Evolutionary conservation across 1,139 yeast species (phyloP).

Genomic region (Lodderomyces elongisporus): DNA sequence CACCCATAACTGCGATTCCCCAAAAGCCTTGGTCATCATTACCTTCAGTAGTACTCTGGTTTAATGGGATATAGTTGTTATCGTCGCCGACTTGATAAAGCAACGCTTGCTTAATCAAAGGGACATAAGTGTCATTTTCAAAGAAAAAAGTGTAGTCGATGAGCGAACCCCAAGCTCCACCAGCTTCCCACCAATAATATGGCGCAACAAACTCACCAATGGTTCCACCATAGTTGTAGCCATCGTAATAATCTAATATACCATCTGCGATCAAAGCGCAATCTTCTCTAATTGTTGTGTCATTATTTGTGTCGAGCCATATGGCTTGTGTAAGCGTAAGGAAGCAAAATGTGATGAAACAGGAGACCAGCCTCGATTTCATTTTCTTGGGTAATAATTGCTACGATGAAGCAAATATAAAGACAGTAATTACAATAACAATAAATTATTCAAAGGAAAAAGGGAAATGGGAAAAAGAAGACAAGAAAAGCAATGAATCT

Average conservation of each 20-base stretch:
- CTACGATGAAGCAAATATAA: not conserved
- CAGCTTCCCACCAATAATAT: conserved; percentile 95
- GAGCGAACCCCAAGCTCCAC: conserved; percentile 79
- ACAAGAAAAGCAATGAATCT: not conserved
- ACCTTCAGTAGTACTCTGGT: conserved; percentile 76
- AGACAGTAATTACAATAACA: not conserved
- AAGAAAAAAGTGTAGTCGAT: conserved; percentile 64
- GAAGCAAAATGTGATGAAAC: conserved; percentile 1
- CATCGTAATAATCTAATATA: conserved; percentile 67
- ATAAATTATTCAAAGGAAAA: not conserved
- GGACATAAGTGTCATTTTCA: conserved; percentile 55
- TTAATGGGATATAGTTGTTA: conserved; percentile 67
- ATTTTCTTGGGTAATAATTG: too few relatives aligned
- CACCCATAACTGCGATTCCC: conserved; percentile 81
- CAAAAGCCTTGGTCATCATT: conserved; percentile 92
- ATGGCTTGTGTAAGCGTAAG: conserved; percentile 14
- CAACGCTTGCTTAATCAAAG: conserved; percentile 52
- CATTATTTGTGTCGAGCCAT: conserved; percentile 34
- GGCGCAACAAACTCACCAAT: conserved; percentile 74
- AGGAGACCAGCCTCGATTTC: not conserved
- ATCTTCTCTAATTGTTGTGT: conserved; percentile 39
- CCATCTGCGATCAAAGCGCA: conserved; percentile 58
- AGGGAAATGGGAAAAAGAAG: not conserved
- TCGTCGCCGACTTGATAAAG: conserved; percentile 62
- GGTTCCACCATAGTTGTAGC: conserved; percentile 60